A percentile compares a stretch with the other conserved stretches of the same genome.
Evolutionary conservation across 2,329 filamentous ascomycete species (phyloP).

Genomic region (Knufia petricola): DNA sequence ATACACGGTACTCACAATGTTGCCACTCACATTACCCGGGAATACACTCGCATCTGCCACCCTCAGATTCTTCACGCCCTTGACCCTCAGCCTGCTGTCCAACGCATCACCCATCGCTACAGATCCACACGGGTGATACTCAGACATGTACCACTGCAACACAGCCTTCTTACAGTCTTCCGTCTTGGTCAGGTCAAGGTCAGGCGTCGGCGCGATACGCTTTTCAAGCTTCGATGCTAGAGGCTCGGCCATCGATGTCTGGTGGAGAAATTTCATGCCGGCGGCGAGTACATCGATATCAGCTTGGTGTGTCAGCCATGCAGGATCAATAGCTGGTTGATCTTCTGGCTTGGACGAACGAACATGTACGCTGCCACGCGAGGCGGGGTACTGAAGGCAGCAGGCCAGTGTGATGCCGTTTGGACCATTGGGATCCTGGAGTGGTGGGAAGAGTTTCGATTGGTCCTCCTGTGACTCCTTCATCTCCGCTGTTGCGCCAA

Average conservation of each 20-base stretch:
- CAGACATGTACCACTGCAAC: conserved; percentile 13
- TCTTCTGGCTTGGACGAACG: conserved; percentile 23
- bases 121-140: conserved; percentile 21
- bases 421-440: conserved; percentile 29
- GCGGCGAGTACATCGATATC: conserved; percentile 35
- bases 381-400: conserved; percentile 42
- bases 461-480: conserved; percentile 30
- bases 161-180: conserved; percentile 10
- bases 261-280: conserved; percentile 9
- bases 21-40: conserved; percentile 26
- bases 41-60: conserved; percentile 19
- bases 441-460: conserved; percentile 33
- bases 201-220: conserved; percentile 12
- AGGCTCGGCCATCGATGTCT: conserved; percentile 7
- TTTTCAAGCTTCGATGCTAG: conserved; percentile 14
- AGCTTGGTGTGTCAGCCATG: conserved; percentile 33
- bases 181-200: conserved; percentile 11
- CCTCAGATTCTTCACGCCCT: conserved; percentile 23
- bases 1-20: conserved; percentile 25
- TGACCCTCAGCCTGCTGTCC: conserved; percentile 24
- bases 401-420: conserved; percentile 40
- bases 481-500: conserved; percentile 26
- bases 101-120: conserved; percentile 27
- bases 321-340: conserved; percentile 36
- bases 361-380: conserved; percentile 41